Percentiles rank a stretch among this genome's conserved stretches.
These are phyloP conservation scores for Entrophospora sp. DNA, from an alignment of 192 early-diverging fungal species.

Conservation along the genomic window DNA sequence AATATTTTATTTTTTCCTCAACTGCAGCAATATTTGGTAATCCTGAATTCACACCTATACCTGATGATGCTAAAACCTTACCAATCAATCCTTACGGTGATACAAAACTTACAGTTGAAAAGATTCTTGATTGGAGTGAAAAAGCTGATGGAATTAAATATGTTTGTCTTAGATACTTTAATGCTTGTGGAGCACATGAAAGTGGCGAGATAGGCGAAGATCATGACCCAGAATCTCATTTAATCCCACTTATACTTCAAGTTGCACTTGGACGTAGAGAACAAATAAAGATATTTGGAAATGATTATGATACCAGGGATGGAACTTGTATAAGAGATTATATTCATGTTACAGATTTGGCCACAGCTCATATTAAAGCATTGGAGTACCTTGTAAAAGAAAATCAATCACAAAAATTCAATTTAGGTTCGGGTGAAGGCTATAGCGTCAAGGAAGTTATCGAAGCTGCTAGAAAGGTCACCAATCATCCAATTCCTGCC, in stretches of 20 bases:
- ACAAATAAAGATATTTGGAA: conserved; percentile 81
- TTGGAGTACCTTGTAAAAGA: conserved; percentile 62
- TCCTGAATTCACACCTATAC: conserved; percentile 61
- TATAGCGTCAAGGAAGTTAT: conserved; percentile 91
- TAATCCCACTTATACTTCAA: conserved; percentile 84
- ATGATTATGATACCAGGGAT: conserved; percentile 86
- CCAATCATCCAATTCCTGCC: conserved; percentile 71
- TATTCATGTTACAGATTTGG: conserved; percentile 91
- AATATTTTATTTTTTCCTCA: conserved; percentile 91
- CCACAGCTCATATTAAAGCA: conserved; percentile 79
- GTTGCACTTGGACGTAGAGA: conserved; percentile 79
- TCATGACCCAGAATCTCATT: conserved; percentile 76
- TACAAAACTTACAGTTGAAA: conserved; percentile 86
- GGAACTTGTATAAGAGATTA: conserved; percentile 89
- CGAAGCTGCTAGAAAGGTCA: conserved; percentile 69
- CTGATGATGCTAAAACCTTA: conserved; percentile 54
- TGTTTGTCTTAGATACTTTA: conserved; percentile 68
- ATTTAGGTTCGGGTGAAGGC: conserved; percentile 87
- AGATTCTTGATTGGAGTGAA: conserved; percentile 48
- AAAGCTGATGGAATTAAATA: conserved; percentile 50
- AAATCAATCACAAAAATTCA: conserved; percentile 67
- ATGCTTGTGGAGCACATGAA: conserved; percentile 87
- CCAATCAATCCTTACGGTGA: conserved; percentile 92
- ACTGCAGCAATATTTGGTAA: conserved; percentile 88
- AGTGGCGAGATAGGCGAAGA: conserved; percentile 90